Percentiles rank a stretch among this genome's conserved stretches.
Evolutionary conservation across 495 filamentous ascomycete genomes (phyloP).

Genomic region (Penicillium antarcticum): DNA sequence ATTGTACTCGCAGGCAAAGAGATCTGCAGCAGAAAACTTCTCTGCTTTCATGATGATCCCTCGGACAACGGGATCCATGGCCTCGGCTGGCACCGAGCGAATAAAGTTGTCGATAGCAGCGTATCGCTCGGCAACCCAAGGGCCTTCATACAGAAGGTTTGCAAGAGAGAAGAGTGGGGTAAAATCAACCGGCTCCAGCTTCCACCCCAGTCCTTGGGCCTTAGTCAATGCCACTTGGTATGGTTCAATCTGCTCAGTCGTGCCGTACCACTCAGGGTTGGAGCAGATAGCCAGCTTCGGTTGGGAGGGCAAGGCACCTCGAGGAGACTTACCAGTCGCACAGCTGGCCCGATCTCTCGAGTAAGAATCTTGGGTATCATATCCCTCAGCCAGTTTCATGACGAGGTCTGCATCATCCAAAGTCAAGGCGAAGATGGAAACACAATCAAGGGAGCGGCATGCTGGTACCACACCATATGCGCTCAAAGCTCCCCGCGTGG

Average conservation of each 20-base stretch:
- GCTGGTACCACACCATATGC: constrained; percentile 57
- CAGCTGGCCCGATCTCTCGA: constrained; percentile 45
- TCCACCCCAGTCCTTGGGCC: constrained; percentile 36
- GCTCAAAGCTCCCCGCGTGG: constrained; percentile 61
- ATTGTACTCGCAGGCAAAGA: constrained; percentile 10
- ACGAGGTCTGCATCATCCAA: constrained; percentile 52
- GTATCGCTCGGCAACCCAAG: constrained; percentile 18
- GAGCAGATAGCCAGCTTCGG: constrained; percentile 45
- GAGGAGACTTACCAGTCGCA: constrained; percentile 14
- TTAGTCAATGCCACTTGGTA: constrained; percentile 39
- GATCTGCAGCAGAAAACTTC: constrained; percentile 11
- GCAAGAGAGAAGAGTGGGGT: constrained; percentile 19
- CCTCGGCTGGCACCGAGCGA: not conserved
- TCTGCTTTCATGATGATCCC: constrained; percentile 15
- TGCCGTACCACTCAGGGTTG: constrained; percentile 18
- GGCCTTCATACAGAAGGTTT: constrained; percentile 15
- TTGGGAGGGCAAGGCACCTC: constrained; percentile 48
- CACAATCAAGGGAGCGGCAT: constrained; percentile 40
- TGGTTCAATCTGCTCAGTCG: constrained; percentile 45
- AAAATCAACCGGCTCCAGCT: constrained; percentile 49
- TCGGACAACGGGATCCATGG: constrained; percentile 14
- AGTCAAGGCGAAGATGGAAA: constrained; percentile 52
- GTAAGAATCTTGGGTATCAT: constrained; percentile 54
- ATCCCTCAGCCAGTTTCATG: constrained; percentile 52
- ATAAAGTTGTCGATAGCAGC: constrained; percentile 15